Evolutionary conservation across 2,329 filamentous ascomycete species (phyloP).

Genomic region (Pseudogymnoascus sp.): DNA sequence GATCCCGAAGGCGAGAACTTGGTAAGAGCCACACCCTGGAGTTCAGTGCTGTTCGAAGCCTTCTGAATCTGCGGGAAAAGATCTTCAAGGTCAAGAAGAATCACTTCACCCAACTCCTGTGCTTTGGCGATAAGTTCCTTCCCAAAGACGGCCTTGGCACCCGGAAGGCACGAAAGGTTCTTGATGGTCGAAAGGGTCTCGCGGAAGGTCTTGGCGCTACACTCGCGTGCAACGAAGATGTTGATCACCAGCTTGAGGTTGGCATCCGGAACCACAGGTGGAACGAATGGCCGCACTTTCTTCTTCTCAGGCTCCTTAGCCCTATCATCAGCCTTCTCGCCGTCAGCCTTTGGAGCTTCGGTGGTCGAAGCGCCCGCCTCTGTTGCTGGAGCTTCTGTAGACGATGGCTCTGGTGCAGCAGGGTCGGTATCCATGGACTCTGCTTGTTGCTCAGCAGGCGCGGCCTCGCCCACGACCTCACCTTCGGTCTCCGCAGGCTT

Average conservation of each 20-base stretch:
- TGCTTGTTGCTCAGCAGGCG: constrained; percentile 14
- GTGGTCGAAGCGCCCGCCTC: constrained; percentile 16
- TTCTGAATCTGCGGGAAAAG: constrained; percentile 79
- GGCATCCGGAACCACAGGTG: constrained; percentile 77
- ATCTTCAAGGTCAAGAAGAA: constrained; percentile 75
- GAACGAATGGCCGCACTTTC: constrained; percentile 53
- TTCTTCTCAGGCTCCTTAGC: constrained; percentile 25
- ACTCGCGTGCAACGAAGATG: constrained; percentile 91
- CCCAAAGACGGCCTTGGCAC: constrained; percentile 84
- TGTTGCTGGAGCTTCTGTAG: constrained; percentile 4
- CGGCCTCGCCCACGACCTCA: constrained; percentile 19
- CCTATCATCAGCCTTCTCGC: constrained; percentile 16
- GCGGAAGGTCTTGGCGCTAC: constrained; percentile 94
- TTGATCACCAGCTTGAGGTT: constrained; percentile 93
- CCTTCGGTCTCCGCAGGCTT: constrained; percentile 27
- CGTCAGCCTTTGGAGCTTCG: constrained; percentile 14
- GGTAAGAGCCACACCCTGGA: constrained; percentile 85
- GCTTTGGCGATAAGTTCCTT: constrained; percentile 85
- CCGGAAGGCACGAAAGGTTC: constrained; percentile 87
- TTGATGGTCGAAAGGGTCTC: constrained; percentile 98
- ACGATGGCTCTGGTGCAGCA: constrained; percentile 17
- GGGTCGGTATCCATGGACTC: constrained; percentile 13
- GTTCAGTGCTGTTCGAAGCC: constrained; percentile 82
- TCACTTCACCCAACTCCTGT: constrained; percentile 72
- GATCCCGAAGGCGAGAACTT: constrained; percentile 96